Evolutionary conservation across 2,329 filamentous ascomycete genomes (phyloP).

Genomic region (Colletotrichum liaoningense): DNA sequence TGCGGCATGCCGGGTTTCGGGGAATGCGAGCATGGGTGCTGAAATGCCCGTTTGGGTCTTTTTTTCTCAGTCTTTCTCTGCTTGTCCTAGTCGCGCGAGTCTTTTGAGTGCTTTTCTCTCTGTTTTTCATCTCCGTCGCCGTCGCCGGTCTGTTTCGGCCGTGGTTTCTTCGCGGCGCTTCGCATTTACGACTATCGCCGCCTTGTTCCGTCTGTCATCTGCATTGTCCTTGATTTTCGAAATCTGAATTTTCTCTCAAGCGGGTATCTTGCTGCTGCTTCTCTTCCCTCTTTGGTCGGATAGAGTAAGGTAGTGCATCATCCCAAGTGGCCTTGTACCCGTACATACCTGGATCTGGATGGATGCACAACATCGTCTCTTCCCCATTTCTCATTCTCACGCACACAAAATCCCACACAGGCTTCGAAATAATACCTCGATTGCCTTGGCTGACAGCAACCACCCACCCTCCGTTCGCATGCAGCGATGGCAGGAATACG

Average conservation of each 20-base stretch:
- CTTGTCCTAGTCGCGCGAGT: neutral
- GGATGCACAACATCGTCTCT: neutral
- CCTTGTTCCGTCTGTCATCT: neutral
- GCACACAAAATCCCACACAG: neutral
- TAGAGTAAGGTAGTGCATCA: neutral
- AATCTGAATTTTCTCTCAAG: neutral
- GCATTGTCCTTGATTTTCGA: neutral
- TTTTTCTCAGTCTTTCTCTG: neutral
- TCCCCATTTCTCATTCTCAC: neutral
- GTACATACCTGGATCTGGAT: neutral
- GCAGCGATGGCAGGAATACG: neutral
- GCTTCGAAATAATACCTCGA: slow-evolving; percentile 18
- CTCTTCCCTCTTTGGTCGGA: neutral
- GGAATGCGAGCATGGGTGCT: slow-evolving; percentile 28
- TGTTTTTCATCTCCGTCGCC: slow-evolving; percentile 8
- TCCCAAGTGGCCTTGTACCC: slow-evolving; percentile 7
- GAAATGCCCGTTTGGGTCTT: slow-evolving; percentile 13
- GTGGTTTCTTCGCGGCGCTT: slow-evolving; percentile 16
- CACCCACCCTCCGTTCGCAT: slow-evolving; percentile 14
- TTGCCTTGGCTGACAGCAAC: slow-evolving; percentile 16
- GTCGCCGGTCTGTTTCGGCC: slow-evolving; percentile 20
- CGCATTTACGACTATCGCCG: slow-evolving; percentile 31
- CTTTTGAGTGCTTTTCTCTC: neutral
- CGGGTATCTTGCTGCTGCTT: slow-evolving; percentile 6
- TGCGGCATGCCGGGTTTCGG: slow-evolving; percentile 35